Percentiles rank a stretch among this genome's conserved stretches.
phyloP scores from a whole-genome alignment of 306 rosid genomes.

The Chamaecrista fasciculata region DNA sequence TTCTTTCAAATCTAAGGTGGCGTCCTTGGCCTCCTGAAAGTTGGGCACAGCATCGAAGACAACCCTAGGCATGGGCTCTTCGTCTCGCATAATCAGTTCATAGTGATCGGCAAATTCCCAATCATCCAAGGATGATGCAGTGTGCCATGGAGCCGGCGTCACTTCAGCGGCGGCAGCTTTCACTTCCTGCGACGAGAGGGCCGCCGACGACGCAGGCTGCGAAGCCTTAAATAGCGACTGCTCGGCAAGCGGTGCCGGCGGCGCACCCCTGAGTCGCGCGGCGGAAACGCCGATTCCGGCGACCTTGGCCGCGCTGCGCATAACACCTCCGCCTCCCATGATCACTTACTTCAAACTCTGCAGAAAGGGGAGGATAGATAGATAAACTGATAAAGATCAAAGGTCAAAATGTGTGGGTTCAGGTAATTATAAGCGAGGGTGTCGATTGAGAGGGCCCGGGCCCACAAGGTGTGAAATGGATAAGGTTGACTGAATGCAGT shows the following conservation, averaged over 20 bases:
- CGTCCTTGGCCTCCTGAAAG: constrained; percentile 67
- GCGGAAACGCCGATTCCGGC: constrained; percentile 47
- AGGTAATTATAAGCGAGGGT: too few species aligned
- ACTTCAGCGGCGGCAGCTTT: constrained; percentile 22
- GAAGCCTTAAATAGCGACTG: constrained; percentile 39
- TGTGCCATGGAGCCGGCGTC: constrained; percentile 31
- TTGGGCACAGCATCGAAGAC: constrained; percentile 60
- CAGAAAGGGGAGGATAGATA: too few species aligned
- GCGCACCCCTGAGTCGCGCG: constrained; percentile 36
- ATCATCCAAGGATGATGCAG: constrained; percentile 35
- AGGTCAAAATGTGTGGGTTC: too few species aligned
- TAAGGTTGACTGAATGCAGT: too few species aligned
- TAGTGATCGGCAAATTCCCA: constrained; percentile 64
- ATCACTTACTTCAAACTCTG: too few species aligned
- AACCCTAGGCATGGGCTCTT: constrained; percentile 62
- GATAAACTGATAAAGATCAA: too few species aligned
- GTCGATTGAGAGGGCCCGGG: too few species aligned
- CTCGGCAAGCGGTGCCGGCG: constrained; percentile 32
- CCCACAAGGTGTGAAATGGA: too few species aligned
- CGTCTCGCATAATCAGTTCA: constrained; percentile 43
- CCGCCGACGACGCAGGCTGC: constrained; percentile 33
- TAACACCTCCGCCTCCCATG: constrained; percentile 84
- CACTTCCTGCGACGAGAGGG: constrained; percentile 34
- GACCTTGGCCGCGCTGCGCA: constrained; percentile 64
- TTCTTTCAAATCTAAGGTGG: constrained; percentile 67